Percentiles rank a stretch among this genome's conserved stretches.
Evolutionary conservation across 2,329 filamentous ascomycete genomes (phyloP).

Genomic region (Aspergillus fructus): DNA sequence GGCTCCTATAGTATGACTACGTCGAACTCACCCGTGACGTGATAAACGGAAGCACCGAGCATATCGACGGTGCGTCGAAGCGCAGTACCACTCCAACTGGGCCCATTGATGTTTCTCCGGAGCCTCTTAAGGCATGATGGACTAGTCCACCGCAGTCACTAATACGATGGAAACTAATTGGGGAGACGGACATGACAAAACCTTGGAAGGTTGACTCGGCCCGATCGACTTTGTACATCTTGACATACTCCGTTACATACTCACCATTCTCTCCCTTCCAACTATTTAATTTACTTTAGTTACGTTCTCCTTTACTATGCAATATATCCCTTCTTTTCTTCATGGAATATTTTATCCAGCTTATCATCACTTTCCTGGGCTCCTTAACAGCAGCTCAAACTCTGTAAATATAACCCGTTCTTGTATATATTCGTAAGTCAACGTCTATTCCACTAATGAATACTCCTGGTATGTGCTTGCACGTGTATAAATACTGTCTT

Average conservation of each 20-base stretch:
- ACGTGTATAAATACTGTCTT: too few relatives aligned
- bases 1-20: constrained; percentile 68
- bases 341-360: too few relatives aligned
- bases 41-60: constrained; percentile 33
- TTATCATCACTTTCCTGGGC: too few relatives aligned
- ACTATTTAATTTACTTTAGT: neutral
- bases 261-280: neutral
- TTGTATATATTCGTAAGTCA: too few relatives aligned
- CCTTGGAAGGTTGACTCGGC: too few relatives aligned
- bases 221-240: neutral
- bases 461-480: too few relatives aligned
- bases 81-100: constrained; percentile 29
- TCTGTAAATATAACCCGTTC: too few relatives aligned
- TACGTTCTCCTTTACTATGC: neutral
- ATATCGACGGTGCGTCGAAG: constrained; percentile 28
- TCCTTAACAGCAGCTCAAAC: too few relatives aligned
- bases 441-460: too few relatives aligned
- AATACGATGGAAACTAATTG: too few relatives aligned
- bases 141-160: neutral
- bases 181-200: too few relatives aligned
- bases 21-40: constrained; percentile 79
- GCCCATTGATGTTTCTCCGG: constrained; percentile 18
- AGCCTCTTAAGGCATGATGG: constrained; percentile 23
- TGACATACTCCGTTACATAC: neutral
- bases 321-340: neutral